These are phyloP conservation scores for Sungouiella blattae DNA, from an alignment of 805 yeast genomes.

Conservation along the genomic window DNA sequence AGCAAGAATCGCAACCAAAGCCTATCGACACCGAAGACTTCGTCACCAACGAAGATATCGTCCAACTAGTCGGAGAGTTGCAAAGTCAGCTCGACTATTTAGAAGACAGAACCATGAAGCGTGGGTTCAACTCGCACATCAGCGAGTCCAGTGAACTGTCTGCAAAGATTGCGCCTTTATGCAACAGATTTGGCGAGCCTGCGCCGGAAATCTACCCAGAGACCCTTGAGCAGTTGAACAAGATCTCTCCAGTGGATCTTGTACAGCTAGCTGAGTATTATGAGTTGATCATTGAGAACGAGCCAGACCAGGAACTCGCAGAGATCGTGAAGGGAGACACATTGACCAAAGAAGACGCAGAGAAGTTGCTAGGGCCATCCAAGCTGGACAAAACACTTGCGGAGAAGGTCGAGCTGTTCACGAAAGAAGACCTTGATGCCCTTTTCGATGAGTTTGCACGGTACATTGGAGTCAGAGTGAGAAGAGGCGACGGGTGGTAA, in stretches of 20 bases:
- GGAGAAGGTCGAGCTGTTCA: constrained; percentile 18
- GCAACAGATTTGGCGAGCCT: constrained; percentile 82
- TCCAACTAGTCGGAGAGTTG: constrained; percentile 82
- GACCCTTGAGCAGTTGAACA: constrained; percentile 50
- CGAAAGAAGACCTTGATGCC: constrained; percentile 49
- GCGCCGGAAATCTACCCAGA: constrained; percentile 51
- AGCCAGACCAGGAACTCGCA: constrained; percentile 10
- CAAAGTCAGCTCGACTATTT: constrained; percentile 80
- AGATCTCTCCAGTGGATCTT: constrained; percentile 43
- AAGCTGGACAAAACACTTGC: constrained; percentile 8
- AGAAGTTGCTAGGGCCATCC: constrained; percentile 7
- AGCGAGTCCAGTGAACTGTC: constrained; percentile 30
- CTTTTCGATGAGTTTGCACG: constrained; percentile 65
- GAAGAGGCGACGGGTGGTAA: constrained; percentile 40
- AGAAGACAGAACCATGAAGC: constrained; percentile 72
- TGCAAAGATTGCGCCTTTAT: constrained; percentile 55
- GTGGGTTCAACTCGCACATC: constrained; percentile 63
- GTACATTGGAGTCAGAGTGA: constrained; percentile 57
- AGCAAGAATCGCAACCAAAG: constrained; percentile 11
- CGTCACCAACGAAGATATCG: constrained; percentile 79
- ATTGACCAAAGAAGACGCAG: constrained; percentile 14
- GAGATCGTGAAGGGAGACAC: constrained; percentile 11
- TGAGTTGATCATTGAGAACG: constrained; percentile 56
- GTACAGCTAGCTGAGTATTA: constrained; percentile 65
- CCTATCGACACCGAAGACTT: constrained; percentile 50